A percentile compares a stretch with the other conserved stretches of the same genome.
These are phyloP conservation scores for Aspergillus alliaceus DNA, from an alignment of 2,329 filamentous ascomycete species.

Conservation along the genomic window DNA sequence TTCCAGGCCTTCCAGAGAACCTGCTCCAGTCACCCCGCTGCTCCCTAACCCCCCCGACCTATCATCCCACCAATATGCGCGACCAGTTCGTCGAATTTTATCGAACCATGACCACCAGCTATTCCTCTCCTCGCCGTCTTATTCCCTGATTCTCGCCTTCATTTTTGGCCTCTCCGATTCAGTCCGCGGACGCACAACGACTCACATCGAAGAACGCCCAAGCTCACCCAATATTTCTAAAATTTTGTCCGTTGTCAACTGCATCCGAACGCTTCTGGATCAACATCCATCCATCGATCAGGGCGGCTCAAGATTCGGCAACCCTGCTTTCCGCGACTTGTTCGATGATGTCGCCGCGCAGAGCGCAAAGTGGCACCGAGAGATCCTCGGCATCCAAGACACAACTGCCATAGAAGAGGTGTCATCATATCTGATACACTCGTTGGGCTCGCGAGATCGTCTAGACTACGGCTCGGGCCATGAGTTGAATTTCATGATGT, in stretches of 20 bases:
- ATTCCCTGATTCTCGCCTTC: conserved; percentile 76
- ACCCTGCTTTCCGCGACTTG: conserved; percentile 83
- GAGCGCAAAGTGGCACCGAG: conserved; percentile 42
- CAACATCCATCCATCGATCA: conserved; percentile 80
- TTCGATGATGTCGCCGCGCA: conserved; percentile 56
- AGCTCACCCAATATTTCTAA: conserved; percentile 61
- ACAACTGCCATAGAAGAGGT: conserved; percentile 65
- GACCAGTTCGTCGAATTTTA: conserved; percentile 76
- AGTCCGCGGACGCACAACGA: conserved; percentile 55
- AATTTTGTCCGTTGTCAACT: conserved; percentile 69
- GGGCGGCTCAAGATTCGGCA: conserved; percentile 87
- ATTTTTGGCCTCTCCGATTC: conserved; percentile 83
- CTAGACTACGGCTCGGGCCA: conserved; percentile 98
- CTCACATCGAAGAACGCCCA: conserved; percentile 25
- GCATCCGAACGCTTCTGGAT: conserved; percentile 65
- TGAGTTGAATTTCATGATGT: conserved; percentile 95
- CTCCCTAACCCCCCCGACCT: conserved; percentile 68
- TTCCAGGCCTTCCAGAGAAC: conserved; percentile 40
- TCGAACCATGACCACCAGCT: conserved; percentile 76
- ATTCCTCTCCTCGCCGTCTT: conserved; percentile 76
- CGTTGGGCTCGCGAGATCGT: conserved; percentile 80
- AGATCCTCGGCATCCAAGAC: conserved; percentile 39
- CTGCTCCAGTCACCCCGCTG: conserved; percentile 72
- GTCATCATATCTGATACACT: conserved; percentile 75
- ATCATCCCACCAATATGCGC: conserved; percentile 60